These are phyloP conservation scores for Huntiella moniliformis DNA, from an alignment of 2,329 filamentous ascomycete species.

Conservation along the genomic window DNA sequence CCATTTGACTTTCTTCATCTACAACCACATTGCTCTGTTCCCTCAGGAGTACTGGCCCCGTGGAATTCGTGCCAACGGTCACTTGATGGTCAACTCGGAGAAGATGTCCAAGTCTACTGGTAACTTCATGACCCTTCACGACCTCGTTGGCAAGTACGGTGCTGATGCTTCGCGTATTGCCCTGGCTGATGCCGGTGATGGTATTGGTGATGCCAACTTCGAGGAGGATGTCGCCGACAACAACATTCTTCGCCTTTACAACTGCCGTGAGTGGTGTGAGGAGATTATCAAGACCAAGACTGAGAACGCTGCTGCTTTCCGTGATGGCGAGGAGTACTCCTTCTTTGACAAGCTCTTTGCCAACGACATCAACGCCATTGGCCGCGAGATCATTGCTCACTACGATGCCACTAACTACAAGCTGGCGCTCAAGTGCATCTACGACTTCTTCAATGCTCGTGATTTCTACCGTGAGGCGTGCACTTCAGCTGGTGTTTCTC, in stretches of 20 bases:
- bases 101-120: slow-evolving; percentile 98
- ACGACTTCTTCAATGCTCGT: slow-evolving; percentile 74
- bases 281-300: slow-evolving; percentile 55
- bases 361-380: slow-evolving; percentile 77
- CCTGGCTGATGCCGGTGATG: slow-evolving; percentile 84
- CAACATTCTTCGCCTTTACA: slow-evolving; percentile 69
- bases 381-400: slow-evolving; percentile 58
- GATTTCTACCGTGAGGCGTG: slow-evolving; percentile 81
- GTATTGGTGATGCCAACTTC: slow-evolving; percentile 90
- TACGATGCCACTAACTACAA: slow-evolving; percentile 63
- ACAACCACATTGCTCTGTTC: slow-evolving; percentile 84
- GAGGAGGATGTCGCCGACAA: slow-evolving; percentile 89
- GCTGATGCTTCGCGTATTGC: slow-evolving; percentile 84
- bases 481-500: slow-evolving; percentile 56
- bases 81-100: slow-evolving; percentile 84
- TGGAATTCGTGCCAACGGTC: slow-evolving; percentile 74
- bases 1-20: slow-evolving; percentile 90
- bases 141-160: slow-evolving; percentile 79
- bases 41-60: slow-evolving; percentile 73
- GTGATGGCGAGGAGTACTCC: slow-evolving; percentile 53
- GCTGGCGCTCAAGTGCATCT: slow-evolving; percentile 47
- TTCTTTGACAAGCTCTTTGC: slow-evolving; percentile 82
- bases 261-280: slow-evolving; percentile 57
- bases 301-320: slow-evolving; percentile 31
- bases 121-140: slow-evolving; percentile 83